phyloP scores from a whole-genome alignment of 148 eudicot species.

The Linanthus parryae region DNA sequence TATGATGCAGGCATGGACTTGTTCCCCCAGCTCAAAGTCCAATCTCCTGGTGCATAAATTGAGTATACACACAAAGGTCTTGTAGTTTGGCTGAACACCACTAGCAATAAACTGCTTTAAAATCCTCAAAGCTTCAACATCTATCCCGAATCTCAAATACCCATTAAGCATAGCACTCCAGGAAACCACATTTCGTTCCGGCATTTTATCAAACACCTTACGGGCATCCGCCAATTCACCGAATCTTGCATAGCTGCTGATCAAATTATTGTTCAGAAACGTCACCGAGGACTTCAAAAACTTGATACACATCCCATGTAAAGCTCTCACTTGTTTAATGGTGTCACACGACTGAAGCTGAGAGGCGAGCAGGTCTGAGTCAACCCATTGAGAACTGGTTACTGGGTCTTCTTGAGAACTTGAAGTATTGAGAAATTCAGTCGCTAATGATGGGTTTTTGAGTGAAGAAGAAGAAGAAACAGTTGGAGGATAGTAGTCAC shows the following conservation, averaged over 20 bases:
- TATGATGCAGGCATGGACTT: constrained; percentile 57
- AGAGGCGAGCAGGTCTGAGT: constrained; percentile 22
- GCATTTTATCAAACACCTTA: constrained; percentile 69
- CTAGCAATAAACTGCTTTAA: constrained; percentile 32
- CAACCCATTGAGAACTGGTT: constrained; percentile 4
- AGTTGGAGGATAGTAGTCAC: background rate
- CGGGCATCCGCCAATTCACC: constrained; percentile 48
- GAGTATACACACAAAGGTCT: constrained; percentile 58
- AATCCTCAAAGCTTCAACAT: constrained; percentile 44
- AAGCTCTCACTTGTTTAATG: constrained; percentile 27
- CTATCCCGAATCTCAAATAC: constrained; percentile 45
- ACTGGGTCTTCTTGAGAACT: constrained; percentile 9
- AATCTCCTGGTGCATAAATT: constrained; percentile 53
- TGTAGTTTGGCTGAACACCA: constrained; percentile 38
- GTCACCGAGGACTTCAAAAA: constrained; percentile 10
- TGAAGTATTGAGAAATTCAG: constrained; percentile 5
- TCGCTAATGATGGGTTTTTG: background rate
- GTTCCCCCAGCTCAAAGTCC: constrained; percentile 57
- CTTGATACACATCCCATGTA: constrained; percentile 48
- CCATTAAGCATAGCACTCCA: constrained; percentile 88
- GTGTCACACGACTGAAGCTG: constrained; percentile 36
- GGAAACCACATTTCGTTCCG: constrained; percentile 57
- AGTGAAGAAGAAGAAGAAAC: constrained; percentile 3
- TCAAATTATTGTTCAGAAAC: constrained; percentile 56
- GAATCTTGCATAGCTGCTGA: constrained; percentile 33